Base-by-base conservation (phyloP, 768 basidiomycete species). In the Leucosporidium yakuticum region DNA sequence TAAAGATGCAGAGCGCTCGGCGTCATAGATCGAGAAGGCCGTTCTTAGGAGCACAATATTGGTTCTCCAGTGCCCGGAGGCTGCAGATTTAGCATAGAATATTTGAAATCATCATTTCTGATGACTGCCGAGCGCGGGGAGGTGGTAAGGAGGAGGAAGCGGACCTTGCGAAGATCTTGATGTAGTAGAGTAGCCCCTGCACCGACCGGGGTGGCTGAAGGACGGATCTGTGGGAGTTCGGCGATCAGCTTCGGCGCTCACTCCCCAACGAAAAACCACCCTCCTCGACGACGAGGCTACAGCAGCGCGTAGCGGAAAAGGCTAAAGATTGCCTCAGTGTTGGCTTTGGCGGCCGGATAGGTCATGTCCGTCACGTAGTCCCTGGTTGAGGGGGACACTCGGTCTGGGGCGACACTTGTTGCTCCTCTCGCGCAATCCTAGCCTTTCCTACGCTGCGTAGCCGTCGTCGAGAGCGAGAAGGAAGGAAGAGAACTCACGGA, bases 381-480 rank as follows among this genome's bases (percentile, higher is more conserved):
- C 50, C 58, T 27, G 58, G 60, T 54, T 60, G 65, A 61, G 29
- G 60, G 60, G 60, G 48, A 6, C 31, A 44, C 62, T 76, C 69
- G 59, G 75, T 69, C 69, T 74, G 75, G 75, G 75, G 75, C 75
- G 75, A 76, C 75, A 74, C 68, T 64, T 67, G 63, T 74, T 69
- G 69, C 72, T 76, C 74, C 71, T 76, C 74, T 67, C 64, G 61
- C 68, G 69, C 69, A 29, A 23, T 44, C 58, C 57, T 31, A 4
- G 20, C 1, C 39, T 31, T 12, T 9, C 32, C 11, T 48, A 20
- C 55, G 39, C 6, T 34, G 15, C 55, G 21, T 44, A 39, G 48
- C 36, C 27, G 64, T n/a, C 49, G 27, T 4, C 17, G 53, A 54
- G 19, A 58, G 48, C 51, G 34, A 29, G 39, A 34, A 44, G 21